These are phyloP conservation scores for Ilyonectria robusta DNA, from an alignment of 2,329 filamentous ascomycete species.

Conservation along the genomic window DNA sequence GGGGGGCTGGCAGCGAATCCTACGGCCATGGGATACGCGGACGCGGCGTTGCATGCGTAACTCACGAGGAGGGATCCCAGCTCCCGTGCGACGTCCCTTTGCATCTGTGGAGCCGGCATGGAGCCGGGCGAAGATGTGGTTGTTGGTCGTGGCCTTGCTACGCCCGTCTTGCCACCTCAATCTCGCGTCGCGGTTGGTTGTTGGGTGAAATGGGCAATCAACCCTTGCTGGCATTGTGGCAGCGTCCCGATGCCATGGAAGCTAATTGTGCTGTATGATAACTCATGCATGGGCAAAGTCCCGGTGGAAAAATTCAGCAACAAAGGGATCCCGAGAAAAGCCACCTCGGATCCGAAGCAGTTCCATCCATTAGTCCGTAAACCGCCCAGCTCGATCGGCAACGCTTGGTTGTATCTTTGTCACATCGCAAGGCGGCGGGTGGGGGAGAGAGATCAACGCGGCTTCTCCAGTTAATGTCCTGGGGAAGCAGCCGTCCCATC, in stretches of 20 bases:
- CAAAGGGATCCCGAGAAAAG: background rate
- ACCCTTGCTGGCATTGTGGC: conserved; percentile 14
- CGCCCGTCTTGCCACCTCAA: conserved; percentile 24
- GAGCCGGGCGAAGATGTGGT: conserved; percentile 10
- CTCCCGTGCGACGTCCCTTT: conserved; percentile 13
- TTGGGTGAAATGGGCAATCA: background rate
- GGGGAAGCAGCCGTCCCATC: conserved; percentile 4
- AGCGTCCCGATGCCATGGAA: conserved; percentile 14
- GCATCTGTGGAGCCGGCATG: conserved; percentile 10
- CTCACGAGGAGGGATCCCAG: background rate
- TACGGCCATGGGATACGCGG: background rate
- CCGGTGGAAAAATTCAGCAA: background rate
- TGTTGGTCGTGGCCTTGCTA: conserved; percentile 1
- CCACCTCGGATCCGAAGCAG: conserved; percentile 3
- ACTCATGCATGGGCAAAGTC: conserved; percentile 4
- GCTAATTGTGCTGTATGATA: conserved; percentile 11
- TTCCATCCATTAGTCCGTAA: background rate
- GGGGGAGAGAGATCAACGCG: conserved; percentile 18
- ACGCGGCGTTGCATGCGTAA: background rate
- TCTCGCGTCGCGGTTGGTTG: conserved; percentile 25
- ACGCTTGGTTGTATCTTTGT: background rate
- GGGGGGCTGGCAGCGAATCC: conserved; percentile 7
- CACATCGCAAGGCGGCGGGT: background rate
- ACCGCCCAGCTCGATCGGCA: no score
- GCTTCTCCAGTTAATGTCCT: background rate